Base-by-base conservation (phyloP, 257 asterid species). In the Nicotiana tabacum region DNA sequence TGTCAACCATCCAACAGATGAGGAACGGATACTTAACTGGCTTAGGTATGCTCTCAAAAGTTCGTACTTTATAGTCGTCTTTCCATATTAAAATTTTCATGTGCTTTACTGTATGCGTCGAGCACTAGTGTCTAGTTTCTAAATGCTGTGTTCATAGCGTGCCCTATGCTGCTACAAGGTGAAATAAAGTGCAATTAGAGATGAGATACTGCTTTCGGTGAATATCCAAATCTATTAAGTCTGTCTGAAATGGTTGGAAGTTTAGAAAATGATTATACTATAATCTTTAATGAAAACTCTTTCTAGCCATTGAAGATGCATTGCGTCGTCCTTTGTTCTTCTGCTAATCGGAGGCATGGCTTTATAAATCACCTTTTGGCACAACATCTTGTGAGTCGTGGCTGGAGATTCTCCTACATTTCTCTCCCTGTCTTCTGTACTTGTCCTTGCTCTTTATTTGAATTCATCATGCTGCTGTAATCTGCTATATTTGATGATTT, bases 1-100 rank as follows among this genome's bases (percentile, higher is more conserved):
- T 66, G 98, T 93, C 84, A 89, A 93, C 82, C 98, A 93, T 84
- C 93, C 91, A 35, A 91, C 90, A 33, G 98, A 93, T 78, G 90
- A 92, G 88, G 87, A 87, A 74, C 88, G 98, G 18, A 90, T 93
- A 87, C 86, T 88, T 15, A 84, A 77, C 84, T 93, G 97, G 97
- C 94, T 93, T 83, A 92, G 97, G 98, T 93, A 81, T 77, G 81
- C 64, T 76, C 66, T 33, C 24, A 65, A 48, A 83, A 66, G 62
- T 27, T 51, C 17, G 2, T 16, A 9, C 53, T 64, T 43, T 17
- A 1, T 55, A 56, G 21, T 7, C 16, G 35, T 77, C 3, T 65
- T 79, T 9, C 69, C 53, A 5, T 66, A 37, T 53, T 30, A 83
- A 48, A 5, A 56, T 57, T 18, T 3, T 35, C 78, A 66, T 67